These are phyloP conservation scores for Aquilaria malaccensis DNA, from an alignment of 345 rosid species.

Conservation along the genomic window DNA sequence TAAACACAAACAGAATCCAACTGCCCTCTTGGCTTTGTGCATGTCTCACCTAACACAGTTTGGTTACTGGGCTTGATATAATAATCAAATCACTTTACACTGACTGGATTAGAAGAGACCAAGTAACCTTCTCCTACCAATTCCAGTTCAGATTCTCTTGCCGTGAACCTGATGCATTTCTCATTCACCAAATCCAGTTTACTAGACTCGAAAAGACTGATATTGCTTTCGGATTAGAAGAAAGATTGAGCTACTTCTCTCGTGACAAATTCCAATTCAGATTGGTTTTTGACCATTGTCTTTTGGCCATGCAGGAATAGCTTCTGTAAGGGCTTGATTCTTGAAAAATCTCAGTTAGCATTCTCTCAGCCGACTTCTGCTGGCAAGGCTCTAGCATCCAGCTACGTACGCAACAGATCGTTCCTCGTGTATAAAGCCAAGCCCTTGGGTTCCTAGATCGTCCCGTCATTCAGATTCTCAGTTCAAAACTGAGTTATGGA, in stretches of 20 bases:
- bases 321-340: conserved; percentile 34
- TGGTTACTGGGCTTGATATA: no score
- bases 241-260: neutral
- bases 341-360: conserved; percentile 55
- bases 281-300: neutral
- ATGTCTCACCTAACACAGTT: no score
- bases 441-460: neutral
- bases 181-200: neutral
- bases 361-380: conserved; percentile 70
- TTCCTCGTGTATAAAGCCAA: conserved; percentile 54
- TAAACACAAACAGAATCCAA: no score
- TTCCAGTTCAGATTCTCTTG: neutral
- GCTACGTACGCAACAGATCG: conserved; percentile 32
- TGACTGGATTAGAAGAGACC: no score
- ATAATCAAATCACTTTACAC: no score
- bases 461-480: no score
- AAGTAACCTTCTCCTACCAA: neutral
- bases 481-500: no score
- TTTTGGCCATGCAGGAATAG: conserved; percentile 44
- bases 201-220: neutral
- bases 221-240: no score
- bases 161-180: neutral
- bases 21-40: no score
- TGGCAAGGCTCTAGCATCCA: conserved; percentile 65
- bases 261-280: neutral